Evolutionary conservation across 208 protist genomes (phyloP).

Genomic region (Wallacemonas sp.): DNA sequence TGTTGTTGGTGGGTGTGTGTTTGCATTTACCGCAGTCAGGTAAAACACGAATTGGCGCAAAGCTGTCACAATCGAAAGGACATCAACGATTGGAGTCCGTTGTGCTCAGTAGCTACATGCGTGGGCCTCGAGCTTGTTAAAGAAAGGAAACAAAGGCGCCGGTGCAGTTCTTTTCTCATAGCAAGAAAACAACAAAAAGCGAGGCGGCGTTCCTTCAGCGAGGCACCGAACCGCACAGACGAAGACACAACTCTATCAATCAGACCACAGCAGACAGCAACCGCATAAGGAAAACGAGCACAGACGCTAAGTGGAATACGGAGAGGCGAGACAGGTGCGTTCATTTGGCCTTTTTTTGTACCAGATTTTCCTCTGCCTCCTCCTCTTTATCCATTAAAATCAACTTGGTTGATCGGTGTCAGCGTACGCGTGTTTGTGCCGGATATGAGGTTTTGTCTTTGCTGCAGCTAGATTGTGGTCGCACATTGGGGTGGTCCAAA

Average conservation of each 20-base stretch:
- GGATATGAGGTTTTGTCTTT: neutral
- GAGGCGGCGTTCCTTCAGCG: neutral
- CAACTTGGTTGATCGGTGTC: too few species aligned
- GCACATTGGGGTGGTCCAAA: conserved; percentile 4
- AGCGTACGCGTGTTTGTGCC: too few species aligned
- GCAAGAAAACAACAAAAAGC: neutral
- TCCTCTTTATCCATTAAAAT: too few species aligned
- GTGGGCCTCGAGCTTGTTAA: conserved; percentile 10
- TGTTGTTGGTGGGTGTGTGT: too few species aligned
- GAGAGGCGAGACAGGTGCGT: too few species aligned
- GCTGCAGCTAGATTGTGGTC: neutral
- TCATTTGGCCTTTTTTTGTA: too few species aligned
- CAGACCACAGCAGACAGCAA: neutral
- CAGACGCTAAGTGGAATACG: too few species aligned
- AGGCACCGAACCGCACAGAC: conserved; percentile 15
- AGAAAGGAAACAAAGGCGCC: too few species aligned
- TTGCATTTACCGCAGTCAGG: too few species aligned
- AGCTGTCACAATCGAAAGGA: conserved; percentile 16
- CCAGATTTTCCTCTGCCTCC: too few species aligned
- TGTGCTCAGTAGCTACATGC: conserved; percentile 9
- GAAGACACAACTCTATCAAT: neutral
- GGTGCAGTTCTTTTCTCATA: too few species aligned
- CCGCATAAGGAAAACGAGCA: neutral
- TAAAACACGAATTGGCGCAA: too few species aligned
- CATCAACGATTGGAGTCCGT: neutral